These are phyloP conservation scores for Obba rivulosa DNA, from an alignment of 768 basidiomycete genomes.

Conservation along the genomic window DNA sequence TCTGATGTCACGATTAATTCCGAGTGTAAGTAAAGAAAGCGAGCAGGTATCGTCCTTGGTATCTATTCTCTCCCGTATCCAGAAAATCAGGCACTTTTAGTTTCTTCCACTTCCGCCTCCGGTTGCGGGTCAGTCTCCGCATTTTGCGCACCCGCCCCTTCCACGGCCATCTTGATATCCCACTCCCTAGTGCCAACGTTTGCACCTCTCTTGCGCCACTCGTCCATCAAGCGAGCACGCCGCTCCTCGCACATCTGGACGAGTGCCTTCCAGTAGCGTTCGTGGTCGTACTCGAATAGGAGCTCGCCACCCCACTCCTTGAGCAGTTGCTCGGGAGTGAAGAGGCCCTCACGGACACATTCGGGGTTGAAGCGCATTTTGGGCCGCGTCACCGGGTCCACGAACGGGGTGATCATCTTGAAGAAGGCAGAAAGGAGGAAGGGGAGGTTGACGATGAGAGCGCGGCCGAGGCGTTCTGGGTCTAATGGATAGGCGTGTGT, in stretches of 20 bases:
- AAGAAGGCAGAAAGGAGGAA: conserved; percentile 71
- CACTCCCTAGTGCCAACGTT: conserved; percentile 72
- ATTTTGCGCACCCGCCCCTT: not conserved
- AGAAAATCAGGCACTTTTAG: too few relatives aligned
- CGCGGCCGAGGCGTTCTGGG: conserved; percentile 75
- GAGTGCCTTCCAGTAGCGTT: conserved; percentile 68
- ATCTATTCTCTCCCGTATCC: too few relatives aligned
- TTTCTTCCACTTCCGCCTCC: too few relatives aligned
- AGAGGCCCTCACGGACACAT: conserved; percentile 59
- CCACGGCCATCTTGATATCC: conserved; percentile 54
- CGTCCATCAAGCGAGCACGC: conserved; percentile 42
- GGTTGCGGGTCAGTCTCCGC: too few relatives aligned
- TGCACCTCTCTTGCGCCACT: conserved; percentile 67
- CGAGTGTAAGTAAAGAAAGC: too few relatives aligned
- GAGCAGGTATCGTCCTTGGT: too few relatives aligned
- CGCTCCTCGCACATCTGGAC: conserved; percentile 49
- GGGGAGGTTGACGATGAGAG: conserved; percentile 77
- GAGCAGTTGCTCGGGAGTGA: conserved; percentile 67
- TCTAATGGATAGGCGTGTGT: conserved; percentile 26
- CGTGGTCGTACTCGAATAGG: conserved; percentile 70
- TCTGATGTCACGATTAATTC: too few relatives aligned
- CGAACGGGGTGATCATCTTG: conserved; percentile 73
- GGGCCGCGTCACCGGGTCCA: conserved; percentile 74
- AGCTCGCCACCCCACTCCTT: conserved; percentile 64
- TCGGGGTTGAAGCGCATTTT: conserved; percentile 76